These are phyloP conservation scores for Apiospora rasikravindrae DNA, from an alignment of 2,329 filamentous ascomycete genomes.

Conservation along the genomic window DNA sequence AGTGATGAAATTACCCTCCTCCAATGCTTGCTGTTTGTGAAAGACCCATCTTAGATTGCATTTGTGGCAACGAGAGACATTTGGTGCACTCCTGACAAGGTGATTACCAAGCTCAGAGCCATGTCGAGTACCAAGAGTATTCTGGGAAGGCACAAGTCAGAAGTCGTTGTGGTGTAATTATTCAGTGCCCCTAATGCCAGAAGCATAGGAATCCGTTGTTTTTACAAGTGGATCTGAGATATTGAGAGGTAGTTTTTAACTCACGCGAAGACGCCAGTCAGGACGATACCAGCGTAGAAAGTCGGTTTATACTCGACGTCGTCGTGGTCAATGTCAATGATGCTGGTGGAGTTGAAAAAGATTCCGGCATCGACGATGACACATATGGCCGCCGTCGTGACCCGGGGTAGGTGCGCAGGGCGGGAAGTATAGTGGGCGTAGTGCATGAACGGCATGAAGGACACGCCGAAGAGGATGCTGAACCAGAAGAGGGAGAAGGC, in stretches of 20 bases:
- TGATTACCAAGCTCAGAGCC: background rate
- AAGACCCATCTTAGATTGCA: background rate
- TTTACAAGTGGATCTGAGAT: background rate
- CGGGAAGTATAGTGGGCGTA: constrained; percentile 5
- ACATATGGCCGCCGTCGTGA: background rate
- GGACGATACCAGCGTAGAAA: background rate
- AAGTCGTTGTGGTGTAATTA: too few species aligned
- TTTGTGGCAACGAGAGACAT: background rate
- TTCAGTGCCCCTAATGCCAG: too few species aligned
- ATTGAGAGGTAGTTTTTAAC: background rate
- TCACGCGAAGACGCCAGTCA: background rate
- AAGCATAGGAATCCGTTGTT: too few species aligned
- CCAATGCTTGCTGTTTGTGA: too few species aligned
- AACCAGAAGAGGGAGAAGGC: constrained; percentile 1
- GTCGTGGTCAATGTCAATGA: constrained; percentile 7
- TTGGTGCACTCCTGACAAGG: background rate
- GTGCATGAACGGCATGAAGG: background rate
- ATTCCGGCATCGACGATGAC: background rate
- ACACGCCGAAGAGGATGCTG: background rate
- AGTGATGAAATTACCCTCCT: too few species aligned
- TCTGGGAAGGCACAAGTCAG: background rate
- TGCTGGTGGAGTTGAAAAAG: background rate
- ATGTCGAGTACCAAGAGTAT: constrained; percentile 1
- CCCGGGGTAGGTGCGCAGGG: background rate
- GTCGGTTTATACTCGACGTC: background rate